Conservation (phyloP, 371 early-diverging fungal genomes). For the Zychaea mexicana region DNA sequence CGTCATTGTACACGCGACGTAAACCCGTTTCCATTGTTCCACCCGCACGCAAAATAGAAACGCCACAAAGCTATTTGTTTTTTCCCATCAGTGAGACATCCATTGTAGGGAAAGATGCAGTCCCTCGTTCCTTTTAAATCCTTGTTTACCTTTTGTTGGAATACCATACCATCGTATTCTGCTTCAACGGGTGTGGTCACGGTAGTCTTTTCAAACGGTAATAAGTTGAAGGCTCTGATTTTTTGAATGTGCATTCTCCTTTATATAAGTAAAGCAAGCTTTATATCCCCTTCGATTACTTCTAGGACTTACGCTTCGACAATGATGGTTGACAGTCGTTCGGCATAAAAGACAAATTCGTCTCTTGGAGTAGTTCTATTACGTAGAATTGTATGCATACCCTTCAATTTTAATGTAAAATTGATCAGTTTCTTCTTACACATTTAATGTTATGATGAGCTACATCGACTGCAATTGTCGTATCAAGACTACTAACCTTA, state of each 20-base stretch:
- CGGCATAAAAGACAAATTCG: conserved; percentile 91
- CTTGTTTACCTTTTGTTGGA: conserved; percentile 41
- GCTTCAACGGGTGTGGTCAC: conserved; percentile 70
- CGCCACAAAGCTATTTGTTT: conserved; percentile 69
- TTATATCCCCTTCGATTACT: no score
- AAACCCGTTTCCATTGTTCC: conserved; percentile 88
- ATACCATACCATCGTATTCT: conserved; percentile 57
- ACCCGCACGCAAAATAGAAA: conserved; percentile 87
- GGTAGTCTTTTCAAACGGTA: conserved; percentile 52
- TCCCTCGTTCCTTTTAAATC: not conserved
- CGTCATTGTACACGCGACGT: conserved; percentile 78
- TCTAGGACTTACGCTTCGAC: conserved; percentile 70
- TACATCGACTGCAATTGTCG: no score
- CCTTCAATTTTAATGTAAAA: conserved; percentile 28
- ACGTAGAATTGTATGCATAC: conserved; percentile 86
- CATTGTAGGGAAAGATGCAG: no score
- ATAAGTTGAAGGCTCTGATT: conserved; percentile 60
- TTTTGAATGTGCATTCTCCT: not conserved
- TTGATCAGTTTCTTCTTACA: no score
- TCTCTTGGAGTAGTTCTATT: conserved; percentile 72
- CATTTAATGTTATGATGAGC: no score
- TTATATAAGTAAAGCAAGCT: not conserved
- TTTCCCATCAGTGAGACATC: not conserved
- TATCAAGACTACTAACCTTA: conserved; percentile 29
- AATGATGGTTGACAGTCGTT: conserved; percentile 81